Evolutionary conservation across 352 stramenopile species (phyloP).

Genomic region (Globisporangium splendens): DNA sequence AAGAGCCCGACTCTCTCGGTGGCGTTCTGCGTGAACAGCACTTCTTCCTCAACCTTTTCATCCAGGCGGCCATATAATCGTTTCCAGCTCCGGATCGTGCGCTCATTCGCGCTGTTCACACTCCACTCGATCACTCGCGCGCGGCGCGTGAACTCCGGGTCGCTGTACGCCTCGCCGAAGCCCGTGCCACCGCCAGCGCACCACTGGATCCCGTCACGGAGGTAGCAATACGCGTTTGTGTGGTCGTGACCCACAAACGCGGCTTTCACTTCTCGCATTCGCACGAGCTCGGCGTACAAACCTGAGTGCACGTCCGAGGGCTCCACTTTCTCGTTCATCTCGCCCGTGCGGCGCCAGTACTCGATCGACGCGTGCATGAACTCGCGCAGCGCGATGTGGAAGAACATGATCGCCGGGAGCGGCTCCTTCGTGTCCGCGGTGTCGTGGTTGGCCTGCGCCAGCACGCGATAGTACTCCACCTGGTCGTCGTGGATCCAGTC

Average conservation of each 20-base stretch:
- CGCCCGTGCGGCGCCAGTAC: background rate
- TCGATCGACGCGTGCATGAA: conserved; percentile 1
- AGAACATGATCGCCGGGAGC: too few species aligned
- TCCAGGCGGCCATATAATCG: conserved; percentile 12
- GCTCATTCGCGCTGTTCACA: conserved; percentile 8
- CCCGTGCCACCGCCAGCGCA: conserved; percentile 56
- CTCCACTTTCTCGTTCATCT: conserved; percentile 4
- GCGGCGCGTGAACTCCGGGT: conserved; percentile 23
- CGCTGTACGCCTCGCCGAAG: conserved; percentile 33
- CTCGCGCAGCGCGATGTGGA: conserved; percentile 3
- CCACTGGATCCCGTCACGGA: conserved; percentile 38
- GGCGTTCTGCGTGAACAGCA: too few species aligned
- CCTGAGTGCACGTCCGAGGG: background rate
- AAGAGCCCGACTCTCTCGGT: too few species aligned
- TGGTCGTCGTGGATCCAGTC: conserved; percentile 45
- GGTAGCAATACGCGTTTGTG: conserved; percentile 59
- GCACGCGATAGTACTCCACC: conserved; percentile 33
- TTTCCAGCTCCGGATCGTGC: conserved; percentile 20
- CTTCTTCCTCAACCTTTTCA: too few species aligned
- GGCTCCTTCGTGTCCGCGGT: too few species aligned
- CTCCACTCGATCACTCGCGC: conserved; percentile 31
- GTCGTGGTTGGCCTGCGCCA: conserved; percentile 12
- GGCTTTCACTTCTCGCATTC: conserved; percentile 27
- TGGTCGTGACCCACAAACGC: conserved; percentile 61
- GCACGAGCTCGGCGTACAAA: background rate